Evolutionary conservation across 2,329 filamentous ascomycete species (phyloP), one percentile per base, ranked within the genome.

Genomic region (Drechslera avenae): DNA sequence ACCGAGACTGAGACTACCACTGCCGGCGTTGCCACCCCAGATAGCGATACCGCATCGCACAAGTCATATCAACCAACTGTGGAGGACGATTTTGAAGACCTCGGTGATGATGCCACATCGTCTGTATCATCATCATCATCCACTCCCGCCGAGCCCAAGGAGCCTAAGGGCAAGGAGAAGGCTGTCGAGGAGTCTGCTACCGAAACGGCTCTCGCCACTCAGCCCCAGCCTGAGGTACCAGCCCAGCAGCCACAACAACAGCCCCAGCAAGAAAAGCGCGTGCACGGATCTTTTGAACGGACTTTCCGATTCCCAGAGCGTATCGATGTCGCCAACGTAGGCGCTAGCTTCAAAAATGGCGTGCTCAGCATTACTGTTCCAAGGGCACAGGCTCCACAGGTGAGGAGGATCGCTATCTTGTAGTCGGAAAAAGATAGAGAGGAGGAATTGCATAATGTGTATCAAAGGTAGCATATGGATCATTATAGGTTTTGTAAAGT

Each of bases 251-350:
- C 39, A 18, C 48, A 54, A 8, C 23, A 59, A 41, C 47, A 54
- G 28, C 18, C 43, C 3, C 50, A 67, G 8, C 42, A 62, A 28
- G 39, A 60, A 17, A 86, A 89, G 76, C 84, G 86, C 62, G 82
- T 79, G 53, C 75, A 86, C 50, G 87, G 87, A 69, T 81, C 86
- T 59, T 90, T 90, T 75, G 79, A 82, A 40, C 83, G 87, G 57
- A 83, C 79, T 52, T 90, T 90, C 76, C 83, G 77, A 70, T 90
- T 90, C 77, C 85, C 86, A 0, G 74, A 75, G 44, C 81, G 81
- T 21, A 80, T 90, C 54, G 84, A 88, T 65, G 81, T 83, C 63
- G 83, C 85, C 13, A 74, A 65, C 3, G 86, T 90, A 47, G 78
- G 73, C 36, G 87, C 87, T 41, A 79, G 69, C 46, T 81, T 90